phyloP scores from a whole-genome alignment of 2,329 filamentous ascomycete species.

The Chrysoporthe austroafricana region DNA sequence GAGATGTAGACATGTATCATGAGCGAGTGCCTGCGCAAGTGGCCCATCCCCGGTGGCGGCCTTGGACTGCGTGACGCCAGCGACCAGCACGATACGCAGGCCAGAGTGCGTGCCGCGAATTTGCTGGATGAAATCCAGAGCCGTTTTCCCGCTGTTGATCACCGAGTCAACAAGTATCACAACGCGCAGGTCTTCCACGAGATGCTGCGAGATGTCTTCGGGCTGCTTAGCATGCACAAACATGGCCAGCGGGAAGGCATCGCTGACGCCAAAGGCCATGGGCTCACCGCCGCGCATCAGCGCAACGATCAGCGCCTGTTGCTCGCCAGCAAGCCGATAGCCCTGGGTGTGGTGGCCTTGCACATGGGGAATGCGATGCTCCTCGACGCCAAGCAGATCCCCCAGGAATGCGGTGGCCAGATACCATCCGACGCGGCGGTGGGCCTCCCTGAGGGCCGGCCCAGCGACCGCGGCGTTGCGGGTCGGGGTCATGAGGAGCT shows the following conservation, averaged over 20 bases:
- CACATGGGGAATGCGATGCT: conserved; percentile 55
- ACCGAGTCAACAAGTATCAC: conserved; percentile 64
- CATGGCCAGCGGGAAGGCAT: conserved; percentile 54
- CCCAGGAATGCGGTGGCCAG: conserved; percentile 54
- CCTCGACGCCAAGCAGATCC: conserved; percentile 54
- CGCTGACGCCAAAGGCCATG: conserved; percentile 62
- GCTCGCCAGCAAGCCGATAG: conserved; percentile 51
- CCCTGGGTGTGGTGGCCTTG: conserved; percentile 50
- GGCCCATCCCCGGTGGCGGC: background rate
- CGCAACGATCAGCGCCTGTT: conserved; percentile 56
- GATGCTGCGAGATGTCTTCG: conserved; percentile 45
- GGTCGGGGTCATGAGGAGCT: conserved; percentile 57
- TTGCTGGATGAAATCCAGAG: conserved; percentile 52
- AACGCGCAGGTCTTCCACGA: conserved; percentile 44
- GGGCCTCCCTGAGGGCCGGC: conserved; percentile 50
- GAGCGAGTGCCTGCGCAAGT: background rate
- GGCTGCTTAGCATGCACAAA: conserved; percentile 51
- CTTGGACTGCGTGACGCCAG: conserved; percentile 46
- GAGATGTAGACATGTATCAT: background rate
- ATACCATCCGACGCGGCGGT: conserved; percentile 54
- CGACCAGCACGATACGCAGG: conserved; percentile 55
- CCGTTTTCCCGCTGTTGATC: conserved; percentile 57
- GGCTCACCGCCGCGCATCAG: conserved; percentile 66
- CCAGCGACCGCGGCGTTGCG: conserved; percentile 53
- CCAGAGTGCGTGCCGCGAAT: conserved; percentile 44